These are phyloP conservation scores for Pseudophaeomoniella oleicola DNA, from an alignment of 2,329 filamentous ascomycete species.

Conservation along the genomic window DNA sequence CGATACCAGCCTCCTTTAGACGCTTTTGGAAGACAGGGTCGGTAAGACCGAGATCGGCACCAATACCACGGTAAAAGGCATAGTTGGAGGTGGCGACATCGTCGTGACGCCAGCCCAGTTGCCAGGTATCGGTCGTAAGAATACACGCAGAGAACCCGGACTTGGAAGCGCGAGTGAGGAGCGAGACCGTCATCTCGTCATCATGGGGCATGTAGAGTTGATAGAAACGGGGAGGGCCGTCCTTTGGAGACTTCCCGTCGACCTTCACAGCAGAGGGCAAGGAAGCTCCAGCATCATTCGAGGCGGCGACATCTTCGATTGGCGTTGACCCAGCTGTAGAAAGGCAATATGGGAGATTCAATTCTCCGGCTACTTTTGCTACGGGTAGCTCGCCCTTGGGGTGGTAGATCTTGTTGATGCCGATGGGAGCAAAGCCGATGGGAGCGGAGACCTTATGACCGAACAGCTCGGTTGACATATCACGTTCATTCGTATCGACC, in stretches of 20 bases:
- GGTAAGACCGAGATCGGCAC: conserved; percentile 41
- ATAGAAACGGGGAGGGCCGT: conserved; percentile 35
- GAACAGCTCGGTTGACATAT: conserved; percentile 44
- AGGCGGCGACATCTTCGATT: conserved; percentile 43
- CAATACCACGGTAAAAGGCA: conserved; percentile 47
- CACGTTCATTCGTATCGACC: conserved; percentile 44
- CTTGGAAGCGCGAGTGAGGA: conserved; percentile 40
- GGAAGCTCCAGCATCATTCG: conserved; percentile 31
- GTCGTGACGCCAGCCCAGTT: conserved; percentile 47
- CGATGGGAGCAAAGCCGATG: conserved; percentile 50
- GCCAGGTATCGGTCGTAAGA: conserved; percentile 50
- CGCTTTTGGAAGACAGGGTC: conserved; percentile 46
- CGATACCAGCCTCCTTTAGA: conserved; percentile 36
- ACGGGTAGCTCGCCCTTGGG: conserved; percentile 43
- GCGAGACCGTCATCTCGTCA: conserved; percentile 41
- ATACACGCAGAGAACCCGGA: conserved; percentile 43
- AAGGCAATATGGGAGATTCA: conserved; percentile 45
- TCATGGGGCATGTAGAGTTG: conserved; percentile 52
- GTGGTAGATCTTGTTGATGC: conserved; percentile 53
- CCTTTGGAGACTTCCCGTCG: conserved; percentile 9
- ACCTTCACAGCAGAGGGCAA: conserved; percentile 8
- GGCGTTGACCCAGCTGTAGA: conserved; percentile 40
- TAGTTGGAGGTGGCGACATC: conserved; percentile 44
- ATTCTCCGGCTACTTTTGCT: conserved; percentile 43
- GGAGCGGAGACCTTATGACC: conserved; percentile 44